Conservation (phyloP, 345 rosid species). For the Erysimum cheiranthoides region DNA sequence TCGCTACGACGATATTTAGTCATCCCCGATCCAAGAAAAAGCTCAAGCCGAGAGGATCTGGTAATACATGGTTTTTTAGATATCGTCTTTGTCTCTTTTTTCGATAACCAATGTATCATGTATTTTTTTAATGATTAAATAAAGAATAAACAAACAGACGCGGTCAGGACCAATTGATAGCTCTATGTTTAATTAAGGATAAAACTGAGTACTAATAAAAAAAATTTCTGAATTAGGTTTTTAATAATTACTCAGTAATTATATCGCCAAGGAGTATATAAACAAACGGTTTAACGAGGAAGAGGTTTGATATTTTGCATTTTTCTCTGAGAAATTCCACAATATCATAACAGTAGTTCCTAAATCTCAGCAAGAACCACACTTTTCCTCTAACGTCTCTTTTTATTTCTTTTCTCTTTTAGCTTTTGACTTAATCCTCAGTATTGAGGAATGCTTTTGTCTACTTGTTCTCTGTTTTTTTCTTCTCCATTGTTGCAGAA, state of each 20-base stretch:
- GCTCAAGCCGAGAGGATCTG: too few relatives aligned
- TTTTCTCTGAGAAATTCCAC: conserved; percentile 29
- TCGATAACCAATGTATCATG: too few relatives aligned
- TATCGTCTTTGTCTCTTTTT: too few relatives aligned
- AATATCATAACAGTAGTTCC: conserved; percentile 37
- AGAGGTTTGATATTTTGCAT: neutral
- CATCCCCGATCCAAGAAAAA: too few relatives aligned
- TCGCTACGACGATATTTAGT: neutral
- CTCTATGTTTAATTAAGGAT: too few relatives aligned
- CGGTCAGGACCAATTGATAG: too few relatives aligned
- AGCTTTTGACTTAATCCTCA: conserved; percentile 28
- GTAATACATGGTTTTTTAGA: too few relatives aligned
- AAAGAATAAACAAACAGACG: too few relatives aligned
- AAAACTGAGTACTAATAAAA: too few relatives aligned
- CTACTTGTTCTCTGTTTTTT: conserved; percentile 1
- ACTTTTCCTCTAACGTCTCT: conserved; percentile 40
- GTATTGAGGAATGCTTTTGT: conserved; percentile 8
- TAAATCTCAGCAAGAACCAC: conserved; percentile 31
- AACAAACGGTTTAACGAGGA: neutral
- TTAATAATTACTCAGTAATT: neutral
- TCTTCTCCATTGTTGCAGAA: conserved; percentile 10
- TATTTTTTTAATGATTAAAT: too few relatives aligned
- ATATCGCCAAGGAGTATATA: neutral
- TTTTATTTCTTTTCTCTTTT: neutral
- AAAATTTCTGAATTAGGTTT: too few relatives aligned